Percentiles rank a stretch among this genome's conserved stretches.
Evolutionary conservation across 257 asterid species (phyloP).

Genomic region (Thymus mandschuricus): DNA sequence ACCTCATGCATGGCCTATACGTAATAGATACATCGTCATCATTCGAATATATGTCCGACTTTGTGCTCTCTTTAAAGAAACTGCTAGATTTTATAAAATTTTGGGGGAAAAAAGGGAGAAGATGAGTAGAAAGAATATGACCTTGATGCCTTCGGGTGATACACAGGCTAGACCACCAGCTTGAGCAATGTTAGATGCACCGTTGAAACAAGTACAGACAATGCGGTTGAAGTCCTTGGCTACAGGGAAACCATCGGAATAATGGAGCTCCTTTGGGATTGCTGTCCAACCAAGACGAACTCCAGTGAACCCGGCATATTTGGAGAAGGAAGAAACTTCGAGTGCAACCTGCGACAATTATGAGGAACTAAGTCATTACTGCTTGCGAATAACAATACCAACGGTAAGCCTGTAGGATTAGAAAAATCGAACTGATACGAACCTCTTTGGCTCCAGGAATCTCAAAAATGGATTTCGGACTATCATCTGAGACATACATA

Average conservation of each 20-base stretch:
- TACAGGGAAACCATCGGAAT: conserved; percentile 88
- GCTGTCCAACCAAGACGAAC: conserved; percentile 99
- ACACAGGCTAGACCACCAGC: conserved; percentile 95
- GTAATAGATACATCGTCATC: conserved; percentile 19
- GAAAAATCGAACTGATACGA: no score
- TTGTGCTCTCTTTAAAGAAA: background rate
- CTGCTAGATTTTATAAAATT: background rate
- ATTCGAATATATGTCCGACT: background rate
- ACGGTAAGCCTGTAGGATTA: background rate
- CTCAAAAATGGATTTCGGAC: conserved; percentile 88
- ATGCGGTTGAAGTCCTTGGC: conserved; percentile 97
- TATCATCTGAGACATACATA: conserved; percentile 88
- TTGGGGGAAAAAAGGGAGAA: background rate
- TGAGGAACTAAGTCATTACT: conserved; percentile 3
- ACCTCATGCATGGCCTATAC: conserved; percentile 90
- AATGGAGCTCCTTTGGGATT: conserved; percentile 78
- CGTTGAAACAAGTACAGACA: conserved; percentile 90
- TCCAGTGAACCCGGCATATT: conserved; percentile 96
- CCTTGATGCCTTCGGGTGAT: conserved; percentile 87
- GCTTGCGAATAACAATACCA: background rate
- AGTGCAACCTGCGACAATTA: conserved; percentile 77
- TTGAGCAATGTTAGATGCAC: conserved; percentile 96
- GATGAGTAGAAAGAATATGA: conserved; percentile 30
- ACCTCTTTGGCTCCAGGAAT: conserved; percentile 99
- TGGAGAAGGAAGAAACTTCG: conserved; percentile 95